phyloP scores from a whole-genome alignment of 768 basidiomycete genomes.

The Tricholoma sp. region DNA sequence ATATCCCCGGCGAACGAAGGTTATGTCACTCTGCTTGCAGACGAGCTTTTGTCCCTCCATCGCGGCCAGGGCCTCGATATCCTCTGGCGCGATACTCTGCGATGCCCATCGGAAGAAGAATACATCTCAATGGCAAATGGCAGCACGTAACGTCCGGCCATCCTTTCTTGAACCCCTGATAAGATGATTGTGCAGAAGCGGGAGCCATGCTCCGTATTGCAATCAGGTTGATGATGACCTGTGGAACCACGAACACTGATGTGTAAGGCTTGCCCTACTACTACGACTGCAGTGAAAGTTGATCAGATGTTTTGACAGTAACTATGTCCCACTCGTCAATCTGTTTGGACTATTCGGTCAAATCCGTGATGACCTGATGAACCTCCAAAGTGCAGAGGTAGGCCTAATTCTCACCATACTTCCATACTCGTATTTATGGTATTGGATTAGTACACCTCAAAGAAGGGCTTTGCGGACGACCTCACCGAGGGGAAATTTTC shows the following conservation, averaged over 20 bases:
- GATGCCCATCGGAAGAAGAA: slow-evolving; percentile 90
- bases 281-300: not conserved
- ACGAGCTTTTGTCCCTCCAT: slow-evolving; percentile 74
- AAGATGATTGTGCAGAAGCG: slow-evolving; percentile 54
- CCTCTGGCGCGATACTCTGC: slow-evolving; percentile 86
- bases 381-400: slow-evolving; percentile 84
- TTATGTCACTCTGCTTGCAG: slow-evolving; percentile 17
- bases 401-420: not conserved
- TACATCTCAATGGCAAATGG: slow-evolving; percentile 95
- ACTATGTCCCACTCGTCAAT: slow-evolving; percentile 89
- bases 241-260: slow-evolving; percentile 52
- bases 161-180: not conserved
- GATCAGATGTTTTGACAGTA: slow-evolving; percentile 35
- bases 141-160: slow-evolving; percentile 43
- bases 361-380: slow-evolving; percentile 96
- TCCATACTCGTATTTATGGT: not conserved
- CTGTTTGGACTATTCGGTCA: slow-evolving; percentile 90
- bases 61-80: slow-evolving; percentile 93
- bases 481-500: slow-evolving; percentile 97
- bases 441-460: slow-evolving; percentile 62
- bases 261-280: slow-evolving; percentile 35
- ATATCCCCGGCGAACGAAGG: not conserved
- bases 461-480: slow-evolving; percentile 88
- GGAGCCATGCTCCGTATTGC: slow-evolving; percentile 88
- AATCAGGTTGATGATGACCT: slow-evolving; percentile 94